Conservation (phyloP, 257 asterid species). For the Nicotiana sylvestris region DNA sequence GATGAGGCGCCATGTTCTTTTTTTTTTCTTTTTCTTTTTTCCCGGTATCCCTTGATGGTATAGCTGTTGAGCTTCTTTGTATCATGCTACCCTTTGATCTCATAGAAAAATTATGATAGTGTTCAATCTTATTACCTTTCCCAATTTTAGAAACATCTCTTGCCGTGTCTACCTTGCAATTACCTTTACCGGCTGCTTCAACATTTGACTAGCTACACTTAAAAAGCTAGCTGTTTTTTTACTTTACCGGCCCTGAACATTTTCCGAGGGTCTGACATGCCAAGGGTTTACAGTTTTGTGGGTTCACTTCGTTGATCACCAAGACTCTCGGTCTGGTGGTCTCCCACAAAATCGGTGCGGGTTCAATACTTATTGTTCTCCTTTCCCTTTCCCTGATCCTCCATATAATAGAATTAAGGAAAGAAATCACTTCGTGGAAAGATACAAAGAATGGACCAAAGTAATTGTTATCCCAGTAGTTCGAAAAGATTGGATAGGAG, state of each 20-base stretch:
- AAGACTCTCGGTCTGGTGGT: too few species aligned
- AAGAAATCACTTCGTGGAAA: too few species aligned
- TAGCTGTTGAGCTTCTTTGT: constrained; percentile 23
- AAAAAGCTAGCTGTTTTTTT: not conserved
- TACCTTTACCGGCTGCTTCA: not conserved
- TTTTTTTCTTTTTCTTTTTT: not conserved
- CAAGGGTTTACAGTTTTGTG: too few species aligned
- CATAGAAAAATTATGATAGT: constrained; percentile 14
- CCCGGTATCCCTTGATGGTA: not conserved
- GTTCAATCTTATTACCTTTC: not conserved
- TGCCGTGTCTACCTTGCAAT: not conserved
- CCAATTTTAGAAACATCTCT: not conserved
- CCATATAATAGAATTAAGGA: too few species aligned
- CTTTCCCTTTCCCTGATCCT: too few species aligned
- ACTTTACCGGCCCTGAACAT: not conserved
- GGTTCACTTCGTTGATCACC: too few species aligned
- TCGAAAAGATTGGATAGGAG: too few species aligned
- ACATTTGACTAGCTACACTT: not conserved
- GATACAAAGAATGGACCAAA: too few species aligned
- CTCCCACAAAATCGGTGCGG: too few species aligned
- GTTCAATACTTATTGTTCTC: too few species aligned
- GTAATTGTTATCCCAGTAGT: too few species aligned
- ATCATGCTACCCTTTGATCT: constrained; percentile 14
- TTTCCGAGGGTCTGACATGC: too few species aligned
- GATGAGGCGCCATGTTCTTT: constrained; percentile 7